phyloP scores from a whole-genome alignment of 2,329 filamentous ascomycete genomes.

The Rhynchosporium secalis region DNA sequence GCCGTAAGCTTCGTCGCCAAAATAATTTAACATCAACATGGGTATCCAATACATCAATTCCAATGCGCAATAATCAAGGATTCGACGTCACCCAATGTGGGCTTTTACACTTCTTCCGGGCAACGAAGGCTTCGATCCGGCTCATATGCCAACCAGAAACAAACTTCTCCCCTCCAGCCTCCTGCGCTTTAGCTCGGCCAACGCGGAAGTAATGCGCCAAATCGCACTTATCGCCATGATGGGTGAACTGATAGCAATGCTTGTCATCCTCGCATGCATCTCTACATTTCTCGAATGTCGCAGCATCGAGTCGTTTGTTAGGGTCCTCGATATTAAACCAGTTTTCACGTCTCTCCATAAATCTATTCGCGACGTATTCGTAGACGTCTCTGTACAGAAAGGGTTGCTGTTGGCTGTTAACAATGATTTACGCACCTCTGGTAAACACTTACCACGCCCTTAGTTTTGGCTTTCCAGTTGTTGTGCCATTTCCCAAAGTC shows the following conservation, averaged over 20 bases:
- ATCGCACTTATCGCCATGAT: constrained; percentile 11
- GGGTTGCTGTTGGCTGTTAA: constrained; percentile 12
- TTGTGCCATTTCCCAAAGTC: constrained; percentile 21
- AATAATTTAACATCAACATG: neutral
- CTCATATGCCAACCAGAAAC: constrained; percentile 10
- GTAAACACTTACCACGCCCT: constrained; percentile 17
- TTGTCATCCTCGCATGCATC: constrained; percentile 17
- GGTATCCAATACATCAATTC: neutral
- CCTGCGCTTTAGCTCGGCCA: neutral
- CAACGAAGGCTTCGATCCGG: constrained; percentile 3
- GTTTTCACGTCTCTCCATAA: constrained; percentile 10
- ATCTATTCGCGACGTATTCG: constrained; percentile 17
- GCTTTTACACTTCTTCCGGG: constrained; percentile 6
- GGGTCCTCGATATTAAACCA: constrained; percentile 19
- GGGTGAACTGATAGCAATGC: constrained; percentile 19
- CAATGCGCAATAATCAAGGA: constrained; percentile 1
- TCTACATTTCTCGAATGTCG: constrained; percentile 18
- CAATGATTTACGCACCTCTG: neutral
- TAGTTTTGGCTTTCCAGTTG: constrained; percentile 19
- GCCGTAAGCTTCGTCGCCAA: neutral
- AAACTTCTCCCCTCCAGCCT: neutral
- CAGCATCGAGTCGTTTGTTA: neutral
- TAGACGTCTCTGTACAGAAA: constrained; percentile 16
- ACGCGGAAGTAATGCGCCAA: constrained; percentile 17
- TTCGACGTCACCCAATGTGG: constrained; percentile 12